phyloP scores from a whole-genome alignment of 2,329 filamentous ascomycete genomes.

The Tolypocladium endophyticum region DNA sequence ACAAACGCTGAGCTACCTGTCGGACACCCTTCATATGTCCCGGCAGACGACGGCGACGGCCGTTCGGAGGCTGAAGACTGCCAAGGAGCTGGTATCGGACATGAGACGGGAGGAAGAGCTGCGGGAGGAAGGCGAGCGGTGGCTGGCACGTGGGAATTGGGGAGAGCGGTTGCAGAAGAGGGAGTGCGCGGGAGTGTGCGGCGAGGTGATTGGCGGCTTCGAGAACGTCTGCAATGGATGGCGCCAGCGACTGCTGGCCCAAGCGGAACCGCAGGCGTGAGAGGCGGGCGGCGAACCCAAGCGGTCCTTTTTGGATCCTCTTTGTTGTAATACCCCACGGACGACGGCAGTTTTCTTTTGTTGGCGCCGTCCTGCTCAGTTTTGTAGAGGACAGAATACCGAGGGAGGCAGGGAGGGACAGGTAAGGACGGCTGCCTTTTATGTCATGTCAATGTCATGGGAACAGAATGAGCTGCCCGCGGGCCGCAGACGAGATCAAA shows the following conservation, averaged over 20 bases:
- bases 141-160: conserved; percentile 78
- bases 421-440: neutral
- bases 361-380: neutral
- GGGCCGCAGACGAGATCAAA: neutral
- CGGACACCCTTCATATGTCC: conserved; percentile 89
- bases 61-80: conserved; percentile 66
- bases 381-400: neutral
- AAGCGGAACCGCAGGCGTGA: conserved; percentile 40
- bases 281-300: neutral
- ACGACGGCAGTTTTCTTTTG: neutral
- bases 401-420: neutral
- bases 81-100: conserved; percentile 76
- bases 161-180: conserved; percentile 62
- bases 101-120: conserved; percentile 75
- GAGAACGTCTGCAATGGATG: conserved; percentile 82
- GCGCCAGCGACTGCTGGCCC: conserved; percentile 63
- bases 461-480: neutral
- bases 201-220: conserved; percentile 83
- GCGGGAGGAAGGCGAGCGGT: conserved; percentile 70
- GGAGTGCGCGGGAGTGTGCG: conserved; percentile 75
- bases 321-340: neutral
- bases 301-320: neutral
- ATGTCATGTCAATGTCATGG: too few species aligned
- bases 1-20: conserved; percentile 73
- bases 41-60: conserved; percentile 79